phyloP scores from a whole-genome alignment of 257 asterid species.

The Nicotiana attenuata region DNA sequence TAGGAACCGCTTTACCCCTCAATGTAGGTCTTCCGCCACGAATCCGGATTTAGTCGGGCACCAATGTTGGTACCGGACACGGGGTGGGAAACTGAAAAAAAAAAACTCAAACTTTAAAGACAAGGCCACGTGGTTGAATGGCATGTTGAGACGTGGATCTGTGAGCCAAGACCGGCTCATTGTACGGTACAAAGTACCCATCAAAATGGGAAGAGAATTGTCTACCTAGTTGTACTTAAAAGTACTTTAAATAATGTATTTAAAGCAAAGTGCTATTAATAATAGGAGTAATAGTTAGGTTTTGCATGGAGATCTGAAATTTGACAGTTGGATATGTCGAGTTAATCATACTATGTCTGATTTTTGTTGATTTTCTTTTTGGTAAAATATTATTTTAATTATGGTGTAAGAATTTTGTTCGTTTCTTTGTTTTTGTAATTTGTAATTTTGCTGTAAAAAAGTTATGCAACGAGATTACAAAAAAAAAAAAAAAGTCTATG shows the following conservation, averaged over 20 bases:
- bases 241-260: neutral
- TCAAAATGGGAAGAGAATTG: neutral
- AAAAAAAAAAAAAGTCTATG: neutral
- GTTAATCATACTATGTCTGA: constrained; percentile 19
- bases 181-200: constrained; percentile 33
- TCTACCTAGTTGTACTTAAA: neutral
- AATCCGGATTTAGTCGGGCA: too few relatives aligned
- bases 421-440: neutral
- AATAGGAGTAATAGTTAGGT: neutral
- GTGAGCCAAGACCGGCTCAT: constrained; percentile 4
- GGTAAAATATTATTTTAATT: neutral
- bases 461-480: neutral
- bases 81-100: too few relatives aligned
- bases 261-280: neutral
- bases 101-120: too few relatives aligned
- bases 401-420: constrained; percentile 1
- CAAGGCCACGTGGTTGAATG: constrained; percentile 15
- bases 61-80: too few relatives aligned
- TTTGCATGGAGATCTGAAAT: constrained; percentile 32
- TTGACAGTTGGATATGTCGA: constrained; percentile 40
- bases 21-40: too few relatives aligned
- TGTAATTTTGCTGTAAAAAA: neutral
- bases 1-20: too few relatives aligned
- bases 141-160: constrained; percentile 16
- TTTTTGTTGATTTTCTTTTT: neutral